A percentile compares a stretch with the other conserved stretches of the same genome.
phyloP scores from a whole-genome alignment of 1,284 basidiomycete species.

The Puccinia novopanici region DNA sequence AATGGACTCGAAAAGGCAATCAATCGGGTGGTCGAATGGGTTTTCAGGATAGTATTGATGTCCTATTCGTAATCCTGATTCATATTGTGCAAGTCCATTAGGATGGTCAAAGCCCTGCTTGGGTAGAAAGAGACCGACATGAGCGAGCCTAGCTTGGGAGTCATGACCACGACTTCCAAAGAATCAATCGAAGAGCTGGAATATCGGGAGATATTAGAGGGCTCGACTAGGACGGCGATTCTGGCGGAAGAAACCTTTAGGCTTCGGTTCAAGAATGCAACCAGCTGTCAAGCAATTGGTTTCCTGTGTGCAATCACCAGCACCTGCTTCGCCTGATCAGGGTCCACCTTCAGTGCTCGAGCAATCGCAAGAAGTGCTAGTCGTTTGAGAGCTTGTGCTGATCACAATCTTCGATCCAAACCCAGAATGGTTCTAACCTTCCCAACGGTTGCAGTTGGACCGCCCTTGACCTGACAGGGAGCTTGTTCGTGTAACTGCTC shows the following conservation, averaged over 20 bases:
- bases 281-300: conserved; percentile 30
- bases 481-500: too few species aligned
- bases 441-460: too few species aligned
- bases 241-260: conserved; percentile 10
- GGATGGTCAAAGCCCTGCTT: conserved; percentile 71
- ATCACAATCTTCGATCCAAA: too few species aligned
- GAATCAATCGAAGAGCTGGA: conserved; percentile 36
- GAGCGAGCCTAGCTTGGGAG: conserved; percentile 58
- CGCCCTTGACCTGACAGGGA: too few species aligned
- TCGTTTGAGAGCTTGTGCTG: conserved; percentile 2
- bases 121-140: conserved; percentile 59
- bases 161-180: conserved; percentile 56
- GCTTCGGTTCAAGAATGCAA: conserved; percentile 6
- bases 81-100: conserved; percentile 81
- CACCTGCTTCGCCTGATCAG: conserved; percentile 13
- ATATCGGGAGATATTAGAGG: conserved; percentile 52
- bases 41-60: conserved; percentile 65
- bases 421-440: conserved; percentile 95
- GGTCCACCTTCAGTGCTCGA: conserved; percentile 31
- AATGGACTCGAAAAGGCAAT: conserved; percentile 79
- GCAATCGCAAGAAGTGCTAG: conserved; percentile 24
- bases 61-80: conserved; percentile 79
- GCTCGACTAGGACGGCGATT: conserved; percentile 41
- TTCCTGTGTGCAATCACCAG: conserved; percentile 40
- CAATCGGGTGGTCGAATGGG: conserved; percentile 67